Percentiles rank a stretch among this genome's conserved stretches.
Conservation (phyloP, 805 yeast species). For the Ogataea naganishii region DNA sequence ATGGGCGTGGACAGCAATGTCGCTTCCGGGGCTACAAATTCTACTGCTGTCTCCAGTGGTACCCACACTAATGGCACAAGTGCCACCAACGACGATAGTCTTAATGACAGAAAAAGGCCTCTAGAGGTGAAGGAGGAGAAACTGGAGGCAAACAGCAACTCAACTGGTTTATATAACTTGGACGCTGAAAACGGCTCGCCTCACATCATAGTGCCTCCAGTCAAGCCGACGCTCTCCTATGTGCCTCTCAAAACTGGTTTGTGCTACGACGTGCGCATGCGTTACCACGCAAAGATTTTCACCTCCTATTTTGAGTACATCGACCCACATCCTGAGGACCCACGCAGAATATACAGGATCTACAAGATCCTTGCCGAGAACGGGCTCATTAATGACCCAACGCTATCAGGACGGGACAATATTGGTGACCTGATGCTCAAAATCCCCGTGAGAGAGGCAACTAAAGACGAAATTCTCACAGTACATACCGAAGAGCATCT, state of each 20-base stretch:
- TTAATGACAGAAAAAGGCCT: too few species aligned
- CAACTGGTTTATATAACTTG: too few species aligned
- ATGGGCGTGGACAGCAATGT: too few species aligned
- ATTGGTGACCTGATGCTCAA: slow-evolving; percentile 84
- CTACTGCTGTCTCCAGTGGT: too few species aligned
- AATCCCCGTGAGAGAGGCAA: slow-evolving; percentile 86
- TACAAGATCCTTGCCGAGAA: slow-evolving; percentile 92
- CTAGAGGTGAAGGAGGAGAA: too few species aligned
- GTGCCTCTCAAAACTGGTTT: slow-evolving; percentile 82
- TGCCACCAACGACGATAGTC: too few species aligned
- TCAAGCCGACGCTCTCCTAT: slow-evolving; percentile 61
- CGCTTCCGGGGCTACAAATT: too few species aligned
- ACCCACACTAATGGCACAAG: too few species aligned
- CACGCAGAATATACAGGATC: slow-evolving; percentile 88
- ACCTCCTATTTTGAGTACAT: slow-evolving; percentile 89
- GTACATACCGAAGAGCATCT: slow-evolving; percentile 84
- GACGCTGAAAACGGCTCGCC: too few species aligned
- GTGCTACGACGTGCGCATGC: slow-evolving; percentile 94
- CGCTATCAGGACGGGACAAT: slow-evolving; percentile 60
- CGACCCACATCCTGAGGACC: slow-evolving; percentile 99
- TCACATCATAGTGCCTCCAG: slow-evolving; percentile 42
- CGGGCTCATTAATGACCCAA: slow-evolving; percentile 77
- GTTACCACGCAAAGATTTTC: slow-evolving; percentile 92
- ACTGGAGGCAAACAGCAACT: too few species aligned
- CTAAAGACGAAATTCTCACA: slow-evolving; percentile 71